phyloP scores from a whole-genome alignment of 2,329 filamentous ascomycete genomes.

The Exophiala spinifera region DNA sequence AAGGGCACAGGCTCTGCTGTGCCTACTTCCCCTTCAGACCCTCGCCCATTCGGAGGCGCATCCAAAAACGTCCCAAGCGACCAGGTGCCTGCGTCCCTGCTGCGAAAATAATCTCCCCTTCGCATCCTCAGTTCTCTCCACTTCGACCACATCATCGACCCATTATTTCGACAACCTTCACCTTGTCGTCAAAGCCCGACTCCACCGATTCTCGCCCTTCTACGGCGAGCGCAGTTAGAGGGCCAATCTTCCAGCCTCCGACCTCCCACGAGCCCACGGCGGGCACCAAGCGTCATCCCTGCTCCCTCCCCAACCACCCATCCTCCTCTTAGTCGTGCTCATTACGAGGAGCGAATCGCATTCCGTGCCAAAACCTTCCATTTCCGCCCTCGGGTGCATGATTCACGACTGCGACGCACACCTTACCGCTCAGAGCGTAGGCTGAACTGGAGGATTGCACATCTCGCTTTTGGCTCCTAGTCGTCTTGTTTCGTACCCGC shows the following conservation, averaged over 20 bases:
- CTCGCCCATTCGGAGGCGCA: not conserved
- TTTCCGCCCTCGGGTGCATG: conserved; percentile 6
- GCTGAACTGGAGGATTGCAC: conserved; percentile 3
- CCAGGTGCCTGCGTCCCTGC: not conserved
- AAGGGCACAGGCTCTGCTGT: too few relatives aligned
- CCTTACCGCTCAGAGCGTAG: conserved; percentile 9
- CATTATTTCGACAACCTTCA: conserved; percentile 10
- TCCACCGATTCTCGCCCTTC: conserved; percentile 5
- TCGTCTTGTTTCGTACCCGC: conserved; percentile 3
- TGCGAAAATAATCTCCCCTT: conserved; percentile 3
- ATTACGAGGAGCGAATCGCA: conserved; percentile 5
- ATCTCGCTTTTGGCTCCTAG: conserved; percentile 12
- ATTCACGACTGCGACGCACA: conserved; percentile 6
- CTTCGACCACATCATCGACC: conserved; percentile 17
- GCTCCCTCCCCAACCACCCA: conserved; percentile 5
- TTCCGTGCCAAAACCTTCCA: conserved; percentile 8
- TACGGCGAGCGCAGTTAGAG: too few relatives aligned
- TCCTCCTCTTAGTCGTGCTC: not conserved
- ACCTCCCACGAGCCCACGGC: conserved; percentile 5
- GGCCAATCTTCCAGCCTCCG: conserved; percentile 2
- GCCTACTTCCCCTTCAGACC: not conserved
- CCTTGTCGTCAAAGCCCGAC: not conserved
- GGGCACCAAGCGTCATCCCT: conserved; percentile 3
- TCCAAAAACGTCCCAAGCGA: not conserved
- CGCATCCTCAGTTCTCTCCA: conserved; percentile 16